Percentiles rank a stretch among this genome's conserved stretches.
Evolutionary conservation across 2,329 filamentous ascomycete genomes (phyloP).

Genomic region (Sporothrix phasma): DNA sequence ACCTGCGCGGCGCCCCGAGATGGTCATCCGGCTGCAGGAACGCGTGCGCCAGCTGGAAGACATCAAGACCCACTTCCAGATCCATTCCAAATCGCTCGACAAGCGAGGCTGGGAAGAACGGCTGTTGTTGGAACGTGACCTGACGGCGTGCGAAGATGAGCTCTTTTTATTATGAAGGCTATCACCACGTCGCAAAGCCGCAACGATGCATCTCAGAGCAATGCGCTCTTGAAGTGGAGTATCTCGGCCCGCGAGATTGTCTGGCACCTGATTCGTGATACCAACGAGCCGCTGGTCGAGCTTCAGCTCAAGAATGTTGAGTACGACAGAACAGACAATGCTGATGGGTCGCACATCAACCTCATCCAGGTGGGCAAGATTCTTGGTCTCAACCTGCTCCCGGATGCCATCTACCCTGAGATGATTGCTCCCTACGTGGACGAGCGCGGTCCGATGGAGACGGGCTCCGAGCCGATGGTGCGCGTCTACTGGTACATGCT

Average conservation of each 20-base stretch:
- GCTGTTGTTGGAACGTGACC: constrained; percentile 76
- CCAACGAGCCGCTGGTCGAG: constrained; percentile 79
- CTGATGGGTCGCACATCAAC: constrained; percentile 93
- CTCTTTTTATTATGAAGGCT: constrained; percentile 99
- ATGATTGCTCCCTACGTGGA: constrained; percentile 89
- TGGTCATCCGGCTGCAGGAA: constrained; percentile 84
- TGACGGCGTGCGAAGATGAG: constrained; percentile 87
- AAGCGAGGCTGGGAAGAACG: constrained; percentile 86
- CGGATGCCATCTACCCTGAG: constrained; percentile 85
- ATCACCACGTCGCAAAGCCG: constrained; percentile 94
- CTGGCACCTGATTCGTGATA: constrained; percentile 88
- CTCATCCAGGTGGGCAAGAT: constrained; percentile 80
- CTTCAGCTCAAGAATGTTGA: constrained; percentile 84
- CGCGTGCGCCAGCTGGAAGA: constrained; percentile 89
- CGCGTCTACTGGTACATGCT: constrained; percentile 97
- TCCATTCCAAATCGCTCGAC: constrained; percentile 79
- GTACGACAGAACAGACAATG: constrained; percentile 93
- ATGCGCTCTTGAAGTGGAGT: constrained; percentile 78
- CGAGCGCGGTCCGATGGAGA: constrained; percentile 42
- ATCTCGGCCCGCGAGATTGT: constrained; percentile 93
- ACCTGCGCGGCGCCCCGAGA: constrained; percentile 82
- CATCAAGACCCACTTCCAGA: constrained; percentile 93
- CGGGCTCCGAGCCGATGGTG: constrained; percentile 68
- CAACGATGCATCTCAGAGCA: constrained; percentile 64
- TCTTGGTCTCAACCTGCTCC: constrained; percentile 78